Evolutionary conservation across 2,329 filamentous ascomycete genomes (phyloP).

Genomic region (Verticillium tricorpus): DNA sequence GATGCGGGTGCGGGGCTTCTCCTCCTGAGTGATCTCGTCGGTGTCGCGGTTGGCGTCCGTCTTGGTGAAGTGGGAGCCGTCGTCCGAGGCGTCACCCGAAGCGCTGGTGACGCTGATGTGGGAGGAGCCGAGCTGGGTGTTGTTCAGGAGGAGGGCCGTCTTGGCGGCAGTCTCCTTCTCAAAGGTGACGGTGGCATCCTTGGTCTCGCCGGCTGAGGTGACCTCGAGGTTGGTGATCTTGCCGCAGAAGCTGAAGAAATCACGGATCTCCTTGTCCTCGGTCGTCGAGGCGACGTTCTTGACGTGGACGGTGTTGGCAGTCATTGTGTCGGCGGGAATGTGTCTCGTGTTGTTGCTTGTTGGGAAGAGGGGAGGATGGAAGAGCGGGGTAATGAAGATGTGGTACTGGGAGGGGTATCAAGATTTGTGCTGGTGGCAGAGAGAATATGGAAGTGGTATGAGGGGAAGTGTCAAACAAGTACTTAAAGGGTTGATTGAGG

Average conservation of each 20-base stretch:
- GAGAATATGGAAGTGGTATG: neutral
- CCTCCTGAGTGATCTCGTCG: constrained; percentile 82
- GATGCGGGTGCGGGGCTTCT: constrained; percentile 93
- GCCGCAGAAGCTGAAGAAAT: constrained; percentile 97
- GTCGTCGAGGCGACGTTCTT: constrained; percentile 82
- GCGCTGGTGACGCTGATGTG: constrained; percentile 72
- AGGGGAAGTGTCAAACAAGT: neutral
- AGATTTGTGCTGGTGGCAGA: neutral
- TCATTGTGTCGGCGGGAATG: constrained; percentile 37
- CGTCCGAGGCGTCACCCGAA: constrained; percentile 58
- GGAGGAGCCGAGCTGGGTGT: constrained; percentile 86
- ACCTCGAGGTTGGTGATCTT: constrained; percentile 85
- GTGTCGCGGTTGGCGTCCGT: constrained; percentile 53
- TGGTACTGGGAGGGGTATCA: neutral
- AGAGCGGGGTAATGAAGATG: constrained; percentile 1
- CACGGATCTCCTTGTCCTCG: constrained; percentile 83
- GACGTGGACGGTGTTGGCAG: constrained; percentile 71
- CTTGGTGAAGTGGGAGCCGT: constrained; percentile 49
- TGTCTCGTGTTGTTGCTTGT: constrained; percentile 1
- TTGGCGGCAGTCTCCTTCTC: constrained; percentile 96
- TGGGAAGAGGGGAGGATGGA: constrained; percentile 3
- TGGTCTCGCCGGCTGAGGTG: constrained; percentile 61
- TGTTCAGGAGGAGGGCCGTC: constrained; percentile 93
- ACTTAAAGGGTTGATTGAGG: neutral
- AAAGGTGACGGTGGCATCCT: constrained; percentile 89